Percentiles rank a stretch among this genome's conserved stretches.
Evolutionary conservation across 2,329 filamentous ascomycete genomes (phyloP).

Genomic region (Aspergillus niger): DNA sequence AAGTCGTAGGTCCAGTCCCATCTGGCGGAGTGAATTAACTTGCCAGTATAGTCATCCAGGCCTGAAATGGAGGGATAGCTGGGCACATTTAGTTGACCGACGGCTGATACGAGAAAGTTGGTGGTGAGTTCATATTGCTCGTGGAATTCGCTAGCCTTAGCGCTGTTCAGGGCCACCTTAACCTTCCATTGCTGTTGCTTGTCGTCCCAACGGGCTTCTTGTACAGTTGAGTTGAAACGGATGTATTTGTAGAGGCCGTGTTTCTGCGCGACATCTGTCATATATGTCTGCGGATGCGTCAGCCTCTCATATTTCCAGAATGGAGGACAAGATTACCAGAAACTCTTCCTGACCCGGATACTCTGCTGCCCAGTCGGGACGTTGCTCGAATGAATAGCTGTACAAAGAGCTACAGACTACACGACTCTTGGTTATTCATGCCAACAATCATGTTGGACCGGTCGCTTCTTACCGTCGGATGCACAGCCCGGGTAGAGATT

Average conservation of each 20-base stretch:
- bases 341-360: constrained; percentile 65
- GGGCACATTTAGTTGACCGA: constrained; percentile 61
- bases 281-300: constrained; percentile 45
- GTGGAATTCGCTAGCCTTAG: constrained; percentile 59
- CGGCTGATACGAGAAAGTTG: constrained; percentile 60
- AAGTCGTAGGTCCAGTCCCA: constrained; percentile 63
- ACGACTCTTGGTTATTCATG: not conserved
- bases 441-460: not conserved
- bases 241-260: constrained; percentile 59
- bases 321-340: constrained; percentile 37
- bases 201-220: constrained; percentile 59
- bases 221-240: constrained; percentile 58
- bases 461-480: constrained; percentile 47
- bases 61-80: constrained; percentile 53
- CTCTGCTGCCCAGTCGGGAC: constrained; percentile 58
- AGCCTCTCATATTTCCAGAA: not conserved
- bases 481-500: constrained; percentile 61
- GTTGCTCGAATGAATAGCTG: constrained; percentile 63
- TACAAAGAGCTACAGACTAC: constrained; percentile 58
- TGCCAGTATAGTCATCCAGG: constrained; percentile 52
- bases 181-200: constrained; percentile 54
- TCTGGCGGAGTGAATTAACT: constrained; percentile 59
- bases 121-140: constrained; percentile 55
- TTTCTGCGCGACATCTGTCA: constrained; percentile 56
- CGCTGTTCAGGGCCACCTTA: constrained; percentile 51